Evolutionary conservation across 352 stramenopile species (phyloP), one percentile per base, ranked within the genome.

Genomic region (Phytophthora hibernalis): DNA sequence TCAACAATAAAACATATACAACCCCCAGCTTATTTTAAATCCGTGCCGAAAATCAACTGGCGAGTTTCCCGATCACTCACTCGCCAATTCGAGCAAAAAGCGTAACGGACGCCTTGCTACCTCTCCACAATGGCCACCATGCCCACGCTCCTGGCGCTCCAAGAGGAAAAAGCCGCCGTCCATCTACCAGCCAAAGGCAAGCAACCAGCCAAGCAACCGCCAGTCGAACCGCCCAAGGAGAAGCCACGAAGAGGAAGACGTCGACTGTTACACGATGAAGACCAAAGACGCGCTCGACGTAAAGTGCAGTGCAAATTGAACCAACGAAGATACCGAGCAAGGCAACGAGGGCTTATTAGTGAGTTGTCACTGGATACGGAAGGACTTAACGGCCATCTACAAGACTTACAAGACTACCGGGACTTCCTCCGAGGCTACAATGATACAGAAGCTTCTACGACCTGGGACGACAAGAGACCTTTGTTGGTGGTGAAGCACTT

Each of bases 231-330:
- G 24, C 59, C 54, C 0, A 69, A 66, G 57, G 43, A 70, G 24
- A 74, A 74, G 12, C 57, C 57, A 5, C 57, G 57, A 20, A 79
- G 83, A 18, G 83, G 83, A 2, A 76, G 83, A 1, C 72, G 76
- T 12, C 80, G 70, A 16, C 60, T 92, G 16, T 71, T 92, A 28
- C 77, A 92, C 64, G 70, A 92, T 53, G 83, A 90, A 31, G 83
- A 76, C 38, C 75, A 89, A 51, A 81, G 81, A 30, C 87, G 85
- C 48, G 68, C 76, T 4, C 64, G 83, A 20, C 83, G 83, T 30
- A 92, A 92, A 58, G 79, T 76, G 60, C 83, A 92, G 61, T 92
- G 83, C 67, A 89, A 89, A 45, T 74, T 92, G 48, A 92, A 92
- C 61, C 83, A 92, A 48, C 80, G 83, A 9, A 58, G 83, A 31